Percentiles rank a stretch among this genome's conserved stretches.
Evolutionary conservation across 106 monocot species (phyloP).

Genomic region (Dactylorhiza incarnata): DNA sequence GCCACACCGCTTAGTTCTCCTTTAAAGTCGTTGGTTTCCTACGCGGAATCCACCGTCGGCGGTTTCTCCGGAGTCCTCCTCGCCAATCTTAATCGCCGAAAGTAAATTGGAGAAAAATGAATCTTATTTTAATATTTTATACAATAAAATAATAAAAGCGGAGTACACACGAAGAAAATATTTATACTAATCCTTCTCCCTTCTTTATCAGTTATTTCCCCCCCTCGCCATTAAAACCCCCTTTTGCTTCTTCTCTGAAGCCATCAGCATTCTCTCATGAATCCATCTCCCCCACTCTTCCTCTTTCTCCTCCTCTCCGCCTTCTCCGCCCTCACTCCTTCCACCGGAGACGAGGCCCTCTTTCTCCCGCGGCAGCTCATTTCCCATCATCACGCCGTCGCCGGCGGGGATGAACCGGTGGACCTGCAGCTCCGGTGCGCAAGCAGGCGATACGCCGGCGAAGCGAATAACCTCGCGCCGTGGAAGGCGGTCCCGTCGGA

Average conservation of each 20-base stretch:
- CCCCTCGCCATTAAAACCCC: not conserved
- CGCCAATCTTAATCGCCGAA: too few species aligned
- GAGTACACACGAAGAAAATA: too few species aligned
- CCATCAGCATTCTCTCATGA: not conserved
- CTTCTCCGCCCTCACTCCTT: not conserved
- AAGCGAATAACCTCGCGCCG: slow-evolving; percentile 66
- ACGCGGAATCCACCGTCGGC: too few species aligned
- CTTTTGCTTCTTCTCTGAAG: not conserved
- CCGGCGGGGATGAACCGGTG: not conserved
- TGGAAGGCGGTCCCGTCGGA: slow-evolving; percentile 47
- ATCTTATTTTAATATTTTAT: too few species aligned
- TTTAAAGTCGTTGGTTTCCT: too few species aligned
- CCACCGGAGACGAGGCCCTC: not conserved
- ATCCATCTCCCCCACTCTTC: not conserved
- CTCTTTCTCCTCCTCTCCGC: not conserved
- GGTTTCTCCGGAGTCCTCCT: too few species aligned
- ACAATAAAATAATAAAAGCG: too few species aligned
- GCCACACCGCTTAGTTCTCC: too few species aligned
- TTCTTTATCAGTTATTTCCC: too few species aligned
- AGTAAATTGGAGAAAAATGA: too few species aligned
- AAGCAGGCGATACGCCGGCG: slow-evolving; percentile 67
- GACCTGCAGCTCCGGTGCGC: slow-evolving; percentile 30
- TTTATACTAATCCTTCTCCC: too few species aligned
- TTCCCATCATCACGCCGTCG: slow-evolving; percentile 7
- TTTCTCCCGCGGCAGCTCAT: slow-evolving; percentile 22